Conservation (phyloP, 345 rosid genomes). For the Stellera chamaejasme region DNA sequence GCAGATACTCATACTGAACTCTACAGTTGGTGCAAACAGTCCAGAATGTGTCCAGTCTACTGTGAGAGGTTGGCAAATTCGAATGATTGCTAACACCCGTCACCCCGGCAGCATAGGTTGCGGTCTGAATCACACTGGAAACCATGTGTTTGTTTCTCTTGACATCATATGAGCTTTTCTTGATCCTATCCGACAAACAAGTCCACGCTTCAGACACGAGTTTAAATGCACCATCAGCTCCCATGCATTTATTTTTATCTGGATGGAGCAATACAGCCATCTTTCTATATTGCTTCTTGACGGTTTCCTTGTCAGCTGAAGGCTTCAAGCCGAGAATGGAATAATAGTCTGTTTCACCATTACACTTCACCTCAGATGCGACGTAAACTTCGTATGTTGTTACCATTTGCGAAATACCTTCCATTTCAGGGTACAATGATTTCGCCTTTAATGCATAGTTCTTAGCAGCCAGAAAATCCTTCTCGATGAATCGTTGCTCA, state of each 20-base stretch:
- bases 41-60: slow-evolving; percentile 87
- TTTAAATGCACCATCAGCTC: slow-evolving; percentile 91
- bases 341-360: slow-evolving; percentile 52
- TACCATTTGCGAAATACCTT: slow-evolving; percentile 61
- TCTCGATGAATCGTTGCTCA: slow-evolving; percentile 73
- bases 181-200: slow-evolving; percentile 53
- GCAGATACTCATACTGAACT: slow-evolving; percentile 93
- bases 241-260: slow-evolving; percentile 65
- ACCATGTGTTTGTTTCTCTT: slow-evolving; percentile 52
- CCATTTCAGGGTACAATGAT: slow-evolving; percentile 42
- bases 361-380: slow-evolving; percentile 42
- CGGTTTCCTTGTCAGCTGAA: slow-evolving; percentile 44
- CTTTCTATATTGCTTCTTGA: slow-evolving; percentile 55
- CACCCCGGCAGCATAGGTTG: slow-evolving; percentile 45
- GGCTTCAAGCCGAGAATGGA: slow-evolving; percentile 65
- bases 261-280: slow-evolving; percentile 66
- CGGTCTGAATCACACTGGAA: slow-evolving; percentile 31
- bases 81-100: slow-evolving; percentile 39
- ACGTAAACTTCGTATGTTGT: slow-evolving; percentile 51
- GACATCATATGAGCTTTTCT: slow-evolving; percentile 57
- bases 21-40: slow-evolving; percentile 97
- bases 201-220: slow-evolving; percentile 88
- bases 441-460: slow-evolving; percentile 78
- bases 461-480: slow-evolving; percentile 72
- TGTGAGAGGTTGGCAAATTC: slow-evolving; percentile 36